Percentiles rank a stretch among this genome's conserved stretches.
phyloP scores from a whole-genome alignment of 345 rosid genomes.

The Anacardium occidentale region DNA sequence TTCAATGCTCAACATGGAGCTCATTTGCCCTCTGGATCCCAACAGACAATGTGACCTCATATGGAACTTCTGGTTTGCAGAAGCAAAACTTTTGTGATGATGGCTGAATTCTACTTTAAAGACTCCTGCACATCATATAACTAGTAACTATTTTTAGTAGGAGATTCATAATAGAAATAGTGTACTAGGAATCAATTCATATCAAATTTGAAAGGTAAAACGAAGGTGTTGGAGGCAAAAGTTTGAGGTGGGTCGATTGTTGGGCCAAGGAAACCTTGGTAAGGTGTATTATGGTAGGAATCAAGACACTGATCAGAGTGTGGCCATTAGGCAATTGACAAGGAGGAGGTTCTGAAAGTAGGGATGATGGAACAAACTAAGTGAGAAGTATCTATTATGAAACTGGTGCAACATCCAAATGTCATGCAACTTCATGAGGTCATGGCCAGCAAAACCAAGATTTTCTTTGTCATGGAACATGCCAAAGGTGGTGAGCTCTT shows the following conservation, averaged over 20 bases:
- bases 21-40: slow-evolving; percentile 8
- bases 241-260: slow-evolving; percentile 38
- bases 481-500: slow-evolving; percentile 46
- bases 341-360: slow-evolving; percentile 37
- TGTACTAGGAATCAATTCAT: slow-evolving; percentile 11
- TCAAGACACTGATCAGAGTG: slow-evolving; percentile 31
- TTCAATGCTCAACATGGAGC: background rate
- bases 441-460: slow-evolving; percentile 46
- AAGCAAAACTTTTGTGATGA: slow-evolving; percentile 36
- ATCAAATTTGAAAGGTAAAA: slow-evolving; percentile 32
- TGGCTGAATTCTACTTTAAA: slow-evolving; percentile 31
- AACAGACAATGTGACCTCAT: slow-evolving; percentile 16
- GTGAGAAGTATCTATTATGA: slow-evolving; percentile 42
- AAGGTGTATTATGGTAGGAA: slow-evolving; percentile 38
- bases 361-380: slow-evolving; percentile 43
- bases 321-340: slow-evolving; percentile 41
- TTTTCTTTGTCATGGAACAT: slow-evolving; percentile 44
- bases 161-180: slow-evolving; percentile 12
- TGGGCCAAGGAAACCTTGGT: slow-evolving; percentile 48
- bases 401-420: slow-evolving; percentile 38
- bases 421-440: slow-evolving; percentile 45
- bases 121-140: slow-evolving; percentile 13
- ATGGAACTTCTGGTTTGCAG: slow-evolving; percentile 22
- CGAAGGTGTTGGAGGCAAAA: slow-evolving; percentile 40
- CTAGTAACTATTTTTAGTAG: slow-evolving; percentile 7